Percentiles rank a stretch among this genome's conserved stretches.
These are phyloP conservation scores for Phytophthora parvispora DNA, from an alignment of 352 stramenopile genomes.

Conservation along the genomic window DNA sequence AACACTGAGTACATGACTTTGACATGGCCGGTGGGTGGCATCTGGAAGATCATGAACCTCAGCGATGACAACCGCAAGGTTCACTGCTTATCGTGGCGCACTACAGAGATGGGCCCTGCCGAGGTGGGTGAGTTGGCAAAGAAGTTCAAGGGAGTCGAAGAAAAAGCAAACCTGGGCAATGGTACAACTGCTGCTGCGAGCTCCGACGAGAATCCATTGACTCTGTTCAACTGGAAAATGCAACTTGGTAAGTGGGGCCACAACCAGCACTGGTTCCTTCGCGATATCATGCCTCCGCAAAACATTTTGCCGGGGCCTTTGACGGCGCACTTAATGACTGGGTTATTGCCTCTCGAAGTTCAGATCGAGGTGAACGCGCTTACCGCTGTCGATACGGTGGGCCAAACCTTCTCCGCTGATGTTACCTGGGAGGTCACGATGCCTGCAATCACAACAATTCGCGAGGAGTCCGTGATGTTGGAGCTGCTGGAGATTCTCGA, in stretches of 20 bases:
- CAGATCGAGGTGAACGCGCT: conserved; percentile 51
- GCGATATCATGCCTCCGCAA: conserved; percentile 40
- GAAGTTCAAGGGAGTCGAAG: conserved; percentile 27
- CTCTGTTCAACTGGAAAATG: conserved; percentile 71
- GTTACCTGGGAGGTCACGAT: conserved; percentile 59
- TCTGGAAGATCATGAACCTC: conserved; percentile 60
- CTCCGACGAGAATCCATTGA: conserved; percentile 20
- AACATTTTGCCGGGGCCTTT: conserved; percentile 26
- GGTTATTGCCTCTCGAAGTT: conserved; percentile 44
- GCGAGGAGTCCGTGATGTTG: conserved; percentile 48
- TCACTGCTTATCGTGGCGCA: conserved; percentile 56
- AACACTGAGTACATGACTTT: conserved; percentile 58
- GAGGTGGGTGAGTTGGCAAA: conserved; percentile 48
- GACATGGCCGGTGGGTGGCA: conserved; percentile 56
- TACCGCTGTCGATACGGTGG: conserved; percentile 52
- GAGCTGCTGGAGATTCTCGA: conserved; percentile 53
- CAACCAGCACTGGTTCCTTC: conserved; percentile 64
- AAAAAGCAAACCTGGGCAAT: conserved; percentile 1
- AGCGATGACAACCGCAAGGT: conserved; percentile 39
- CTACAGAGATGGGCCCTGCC: conserved; percentile 53
- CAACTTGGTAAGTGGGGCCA: conserved; percentile 55
- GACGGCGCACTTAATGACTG: conserved; percentile 41
- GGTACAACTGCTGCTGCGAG: conserved; percentile 7
- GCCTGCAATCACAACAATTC: conserved; percentile 48
- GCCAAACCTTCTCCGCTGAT: conserved; percentile 54